Conservation (phyloP, 1,139 yeast genomes). For the Diutina neorugosa region DNA sequence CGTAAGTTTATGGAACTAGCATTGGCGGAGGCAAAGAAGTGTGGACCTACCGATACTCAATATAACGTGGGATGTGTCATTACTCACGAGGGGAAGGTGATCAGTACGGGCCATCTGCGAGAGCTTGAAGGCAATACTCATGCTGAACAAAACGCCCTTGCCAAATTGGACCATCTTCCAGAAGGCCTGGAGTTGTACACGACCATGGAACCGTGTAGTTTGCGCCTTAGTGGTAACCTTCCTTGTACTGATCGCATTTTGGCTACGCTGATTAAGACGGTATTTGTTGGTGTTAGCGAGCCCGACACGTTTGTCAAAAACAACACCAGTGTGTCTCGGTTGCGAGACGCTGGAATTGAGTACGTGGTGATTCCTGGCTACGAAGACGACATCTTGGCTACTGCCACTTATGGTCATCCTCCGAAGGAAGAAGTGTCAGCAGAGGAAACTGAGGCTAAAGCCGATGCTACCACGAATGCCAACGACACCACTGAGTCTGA, state of each 20-base stretch:
- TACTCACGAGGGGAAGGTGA: conserved; percentile 39
- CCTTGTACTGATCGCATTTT: conserved; percentile 83
- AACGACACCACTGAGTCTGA: too few species aligned
- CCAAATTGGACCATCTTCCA: conserved; percentile 62
- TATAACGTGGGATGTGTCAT: conserved; percentile 90
- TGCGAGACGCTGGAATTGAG: conserved; percentile 46
- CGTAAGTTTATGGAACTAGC: conserved; percentile 51
- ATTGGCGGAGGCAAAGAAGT: conserved; percentile 62
- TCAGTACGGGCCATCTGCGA: conserved; percentile 78
- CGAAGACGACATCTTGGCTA: conserved; percentile 56
- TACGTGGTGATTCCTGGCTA: conserved; percentile 78
- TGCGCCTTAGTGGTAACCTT: conserved; percentile 75
- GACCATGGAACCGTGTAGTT: conserved; percentile 96
- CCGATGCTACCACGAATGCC: not conserved
- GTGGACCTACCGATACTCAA: conserved; percentile 77
- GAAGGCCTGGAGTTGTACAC: conserved; percentile 76
- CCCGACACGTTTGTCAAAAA: conserved; percentile 80
- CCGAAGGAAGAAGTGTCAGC: not conserved
- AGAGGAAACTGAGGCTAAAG: not conserved
- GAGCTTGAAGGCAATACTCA: conserved; percentile 95
- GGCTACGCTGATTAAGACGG: conserved; percentile 44
- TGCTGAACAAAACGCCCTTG: conserved; percentile 92
- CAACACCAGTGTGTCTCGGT: conserved; percentile 49
- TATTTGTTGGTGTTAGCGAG: conserved; percentile 87
- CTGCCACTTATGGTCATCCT: conserved; percentile 68